A percentile compares a stretch with the other conserved stretches of the same genome.
phyloP scores from a whole-genome alignment of 306 rosid species.

The Glycine latifolia region DNA sequence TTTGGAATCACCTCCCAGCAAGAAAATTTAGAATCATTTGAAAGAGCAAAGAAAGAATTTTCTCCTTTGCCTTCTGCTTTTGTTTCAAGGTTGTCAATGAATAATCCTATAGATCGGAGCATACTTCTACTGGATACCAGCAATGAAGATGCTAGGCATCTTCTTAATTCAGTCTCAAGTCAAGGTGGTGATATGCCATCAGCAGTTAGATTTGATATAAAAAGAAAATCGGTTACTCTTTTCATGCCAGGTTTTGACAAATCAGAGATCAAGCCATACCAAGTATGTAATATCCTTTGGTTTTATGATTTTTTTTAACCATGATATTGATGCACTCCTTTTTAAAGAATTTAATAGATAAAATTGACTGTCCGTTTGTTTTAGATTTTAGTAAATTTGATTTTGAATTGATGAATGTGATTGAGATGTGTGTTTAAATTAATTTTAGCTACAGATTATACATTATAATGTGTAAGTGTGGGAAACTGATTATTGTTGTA shows the following conservation, averaged over 20 bases:
- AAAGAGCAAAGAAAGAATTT: constrained; percentile 57
- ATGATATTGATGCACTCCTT: constrained; percentile 13
- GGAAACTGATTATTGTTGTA: background rate
- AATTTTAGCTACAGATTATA: background rate
- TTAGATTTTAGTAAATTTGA: background rate
- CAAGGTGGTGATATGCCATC: constrained; percentile 47
- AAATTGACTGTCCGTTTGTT: background rate
- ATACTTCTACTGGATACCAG: constrained; percentile 51
- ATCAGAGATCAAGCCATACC: constrained; percentile 93
- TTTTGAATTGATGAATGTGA: background rate
- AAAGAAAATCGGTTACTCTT: constrained; percentile 73
- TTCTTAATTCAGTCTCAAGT: constrained; percentile 61
- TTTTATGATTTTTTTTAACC: background rate
- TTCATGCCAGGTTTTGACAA: constrained; percentile 96
- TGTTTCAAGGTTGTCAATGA: constrained; percentile 60
- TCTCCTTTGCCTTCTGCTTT: constrained; percentile 78
- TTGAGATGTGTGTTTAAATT: background rate
- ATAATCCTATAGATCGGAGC: constrained; percentile 64
- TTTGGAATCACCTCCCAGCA: constrained; percentile 60
- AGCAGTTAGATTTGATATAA: constrained; percentile 73
- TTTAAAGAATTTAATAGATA: constrained; percentile 28
- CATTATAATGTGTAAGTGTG: background rate
- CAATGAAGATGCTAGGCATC: constrained; percentile 61
- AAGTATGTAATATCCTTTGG: constrained; percentile 56
- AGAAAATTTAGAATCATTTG: constrained; percentile 54